Conservation (phyloP, 2,329 filamentous ascomycete genomes). For the Trichocomaceae sp. region DNA sequence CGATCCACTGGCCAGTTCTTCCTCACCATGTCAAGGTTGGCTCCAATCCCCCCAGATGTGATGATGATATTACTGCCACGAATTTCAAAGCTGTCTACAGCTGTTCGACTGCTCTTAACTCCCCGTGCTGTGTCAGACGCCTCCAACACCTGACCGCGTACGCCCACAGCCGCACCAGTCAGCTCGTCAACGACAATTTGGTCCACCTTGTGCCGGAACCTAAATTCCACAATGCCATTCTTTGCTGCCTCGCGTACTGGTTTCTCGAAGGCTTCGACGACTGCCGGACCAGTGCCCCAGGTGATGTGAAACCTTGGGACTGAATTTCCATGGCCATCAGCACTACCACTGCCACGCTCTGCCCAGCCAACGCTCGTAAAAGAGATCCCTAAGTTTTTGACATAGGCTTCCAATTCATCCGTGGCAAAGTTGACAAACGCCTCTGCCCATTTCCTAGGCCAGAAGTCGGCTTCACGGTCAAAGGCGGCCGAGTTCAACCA, state of each 20-base stretch:
- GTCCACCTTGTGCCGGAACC: conserved; percentile 53
- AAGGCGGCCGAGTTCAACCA: conserved; percentile 55
- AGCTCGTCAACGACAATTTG: conserved; percentile 48
- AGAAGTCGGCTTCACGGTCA: conserved; percentile 51
- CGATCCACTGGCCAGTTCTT: conserved; percentile 53
- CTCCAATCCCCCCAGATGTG: conserved; percentile 55
- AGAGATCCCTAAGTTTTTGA: conserved; percentile 47
- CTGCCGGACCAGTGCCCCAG: conserved; percentile 57
- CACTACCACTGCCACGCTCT: conserved; percentile 51
- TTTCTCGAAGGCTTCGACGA: conserved; percentile 53
- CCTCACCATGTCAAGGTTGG: conserved; percentile 55
- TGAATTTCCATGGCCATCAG: conserved; percentile 56
- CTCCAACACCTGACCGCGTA: conserved; percentile 50
- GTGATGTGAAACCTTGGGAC: conserved; percentile 58
- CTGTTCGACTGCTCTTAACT: conserved; percentile 43
- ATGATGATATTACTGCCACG: conserved; percentile 49
- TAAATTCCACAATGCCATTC: conserved; percentile 50
- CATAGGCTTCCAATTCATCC: conserved; percentile 53
- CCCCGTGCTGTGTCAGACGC: conserved; percentile 48
- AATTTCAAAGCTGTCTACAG: conserved; percentile 49
- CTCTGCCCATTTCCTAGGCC: conserved; percentile 57
- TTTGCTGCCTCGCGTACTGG: conserved; percentile 49
- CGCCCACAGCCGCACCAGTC: conserved; percentile 47
- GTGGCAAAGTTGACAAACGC: conserved; percentile 58
- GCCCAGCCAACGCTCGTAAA: conserved; percentile 57